These are phyloP conservation scores for Amanita pallidorosea DNA, from an alignment of 768 basidiomycete genomes.

Conservation along the genomic window DNA sequence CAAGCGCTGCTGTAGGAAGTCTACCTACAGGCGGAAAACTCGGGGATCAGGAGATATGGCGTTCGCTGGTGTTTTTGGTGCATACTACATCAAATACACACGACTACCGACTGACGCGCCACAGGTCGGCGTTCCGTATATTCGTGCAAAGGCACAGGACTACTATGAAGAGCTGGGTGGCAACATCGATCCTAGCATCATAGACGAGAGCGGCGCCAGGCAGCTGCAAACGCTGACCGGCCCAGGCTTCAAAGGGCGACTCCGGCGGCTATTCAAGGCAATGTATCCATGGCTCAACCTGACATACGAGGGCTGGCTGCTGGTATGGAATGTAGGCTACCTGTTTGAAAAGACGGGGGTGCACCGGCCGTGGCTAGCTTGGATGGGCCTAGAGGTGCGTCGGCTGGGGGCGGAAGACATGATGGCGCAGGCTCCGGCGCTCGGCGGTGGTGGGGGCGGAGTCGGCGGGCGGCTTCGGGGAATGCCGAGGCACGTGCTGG, in stretches of 20 bases:
- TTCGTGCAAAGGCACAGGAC: conserved; percentile 83
- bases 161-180: conserved; percentile 88
- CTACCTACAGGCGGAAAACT: conserved; percentile 58
- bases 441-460: conserved; percentile 10
- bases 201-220: conserved; percentile 32
- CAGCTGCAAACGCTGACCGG: conserved; percentile 38
- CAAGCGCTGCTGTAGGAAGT: conserved; percentile 56
- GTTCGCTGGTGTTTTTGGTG: conserved; percentile 74
- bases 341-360: conserved; percentile 79
- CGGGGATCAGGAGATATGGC: conserved; percentile 54
- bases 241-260: conserved; percentile 39
- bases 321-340: conserved; percentile 80
- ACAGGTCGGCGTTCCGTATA: conserved; percentile 82
- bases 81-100: conserved; percentile 15
- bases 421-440: conserved; percentile 24
- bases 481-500: conserved; percentile 54
- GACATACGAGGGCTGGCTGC: conserved; percentile 69
- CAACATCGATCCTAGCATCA: conserved; percentile 54
- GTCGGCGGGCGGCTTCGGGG: conserved; percentile 32
- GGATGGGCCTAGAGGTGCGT: conserved; percentile 77
- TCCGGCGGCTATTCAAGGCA: conserved; percentile 55
- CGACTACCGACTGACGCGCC: neutral
- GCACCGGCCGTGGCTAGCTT: conserved; percentile 86
- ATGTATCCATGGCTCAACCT: conserved; percentile 79
- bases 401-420: conserved; percentile 72